These are phyloP conservation scores for Aspergillus nanangensis DNA, from an alignment of 495 filamentous ascomycete genomes.

Conservation along the genomic window DNA sequence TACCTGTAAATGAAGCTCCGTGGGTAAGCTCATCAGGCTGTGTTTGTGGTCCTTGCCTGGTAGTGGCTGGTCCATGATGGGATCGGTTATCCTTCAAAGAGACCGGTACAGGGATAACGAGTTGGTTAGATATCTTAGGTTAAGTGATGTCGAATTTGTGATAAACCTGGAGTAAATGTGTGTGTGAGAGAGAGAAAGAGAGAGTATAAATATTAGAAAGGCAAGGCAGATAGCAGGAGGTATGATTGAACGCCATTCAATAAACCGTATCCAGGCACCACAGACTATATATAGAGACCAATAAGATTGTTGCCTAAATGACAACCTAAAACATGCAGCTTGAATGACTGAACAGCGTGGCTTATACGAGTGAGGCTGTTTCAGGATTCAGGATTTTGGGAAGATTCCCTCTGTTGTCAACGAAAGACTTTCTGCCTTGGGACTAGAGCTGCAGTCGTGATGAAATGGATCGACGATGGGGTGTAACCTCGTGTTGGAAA, in stretches of 20 bases:
- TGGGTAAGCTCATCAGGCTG: constrained; percentile 45
- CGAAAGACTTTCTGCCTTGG: too few species aligned
- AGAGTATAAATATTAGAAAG: not conserved
- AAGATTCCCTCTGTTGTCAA: not conserved
- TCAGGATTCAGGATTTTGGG: too few species aligned
- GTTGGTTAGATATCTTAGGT: not conserved
- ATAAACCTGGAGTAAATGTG: not conserved
- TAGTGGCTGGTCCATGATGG: too few species aligned
- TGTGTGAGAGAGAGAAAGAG: not conserved
- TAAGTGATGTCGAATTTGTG: not conserved
- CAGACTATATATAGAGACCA: not conserved
- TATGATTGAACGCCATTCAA: constrained; percentile 2
- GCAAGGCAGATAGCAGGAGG: constrained; percentile 1
- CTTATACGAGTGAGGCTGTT: too few species aligned
- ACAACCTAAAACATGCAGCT: not conserved
- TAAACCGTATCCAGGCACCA: too few species aligned
- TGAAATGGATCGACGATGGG: constrained; percentile 2
- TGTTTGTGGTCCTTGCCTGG: not conserved
- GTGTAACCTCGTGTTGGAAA: not conserved
- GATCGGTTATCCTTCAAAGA: too few species aligned
- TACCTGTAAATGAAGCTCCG: constrained; percentile 70
- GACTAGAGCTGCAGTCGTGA: constrained; percentile 2
- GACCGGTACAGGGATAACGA: too few species aligned
- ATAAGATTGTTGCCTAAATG: constrained; percentile 10
- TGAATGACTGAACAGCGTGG: not conserved